Conservation (phyloP, 164 flowering plant species). For the Brasenia schreberi region DNA sequence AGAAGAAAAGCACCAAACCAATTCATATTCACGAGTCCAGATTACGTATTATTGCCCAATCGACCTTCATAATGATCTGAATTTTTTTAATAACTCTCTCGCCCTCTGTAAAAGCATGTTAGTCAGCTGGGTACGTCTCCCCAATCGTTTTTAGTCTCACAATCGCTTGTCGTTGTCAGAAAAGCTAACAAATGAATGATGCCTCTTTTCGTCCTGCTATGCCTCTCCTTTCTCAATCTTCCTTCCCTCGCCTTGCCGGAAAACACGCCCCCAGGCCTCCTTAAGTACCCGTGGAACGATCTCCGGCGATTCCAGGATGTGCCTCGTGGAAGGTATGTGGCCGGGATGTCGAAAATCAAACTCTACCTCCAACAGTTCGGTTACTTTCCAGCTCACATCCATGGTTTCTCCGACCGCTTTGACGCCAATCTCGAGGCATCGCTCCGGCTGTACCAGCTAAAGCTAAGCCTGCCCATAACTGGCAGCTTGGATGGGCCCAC, state of each 20-base stretch:
- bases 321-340: conserved; percentile 21
- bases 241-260: conserved; percentile 14
- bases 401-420: conserved; percentile 26
- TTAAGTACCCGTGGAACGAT: conserved; percentile 15
- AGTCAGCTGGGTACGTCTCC: neutral
- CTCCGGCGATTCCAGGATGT: conserved; percentile 21
- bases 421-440: conserved; percentile 32
- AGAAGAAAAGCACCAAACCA: no score
- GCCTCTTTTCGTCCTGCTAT: conserved; percentile 6
- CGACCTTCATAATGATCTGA: no score
- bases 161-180: neutral
- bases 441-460: conserved; percentile 26
- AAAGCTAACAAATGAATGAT: no score
- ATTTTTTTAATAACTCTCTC: neutral
- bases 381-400: conserved; percentile 15
- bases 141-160: neutral
- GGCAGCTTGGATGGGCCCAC: conserved; percentile 34
- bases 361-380: conserved; percentile 43
- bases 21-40: no score
- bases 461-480: conserved; percentile 31
- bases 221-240: conserved; percentile 9
- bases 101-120: neutral
- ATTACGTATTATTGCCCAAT: no score
- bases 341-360: conserved; percentile 39
- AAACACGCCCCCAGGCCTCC: neutral